Conservation (phyloP, 164 flowering plant genomes). For the Platanus orientalis region DNA sequence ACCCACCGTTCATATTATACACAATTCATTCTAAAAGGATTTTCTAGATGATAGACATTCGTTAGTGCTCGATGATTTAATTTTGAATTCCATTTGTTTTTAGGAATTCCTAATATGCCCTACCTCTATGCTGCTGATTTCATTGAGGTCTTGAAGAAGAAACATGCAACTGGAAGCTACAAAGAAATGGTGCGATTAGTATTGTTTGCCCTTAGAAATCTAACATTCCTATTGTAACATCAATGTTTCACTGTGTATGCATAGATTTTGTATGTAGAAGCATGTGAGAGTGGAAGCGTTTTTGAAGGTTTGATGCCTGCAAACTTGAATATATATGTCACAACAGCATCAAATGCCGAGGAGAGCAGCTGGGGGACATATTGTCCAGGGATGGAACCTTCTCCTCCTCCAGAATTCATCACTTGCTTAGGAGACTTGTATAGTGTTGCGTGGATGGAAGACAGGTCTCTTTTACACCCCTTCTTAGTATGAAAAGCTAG, state of each 20-base stretch:
- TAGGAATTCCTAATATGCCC: conserved; percentile 86
- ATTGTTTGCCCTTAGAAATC: background rate
- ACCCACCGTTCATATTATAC: no score
- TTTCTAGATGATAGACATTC: background rate
- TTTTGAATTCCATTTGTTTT: conserved; percentile 4
- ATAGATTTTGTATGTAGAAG: conserved; percentile 75
- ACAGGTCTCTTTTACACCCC: conserved; percentile 34
- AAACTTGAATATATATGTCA: conserved; percentile 55
- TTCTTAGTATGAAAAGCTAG: background rate
- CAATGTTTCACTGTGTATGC: background rate
- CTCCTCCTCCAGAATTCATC: conserved; percentile 39
- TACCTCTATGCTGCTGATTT: conserved; percentile 70
- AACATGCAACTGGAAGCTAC: conserved; percentile 61
- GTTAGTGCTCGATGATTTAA: background rate
- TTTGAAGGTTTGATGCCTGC: conserved; percentile 71
- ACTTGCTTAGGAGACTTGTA: conserved; percentile 73
- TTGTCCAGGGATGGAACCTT: conserved; percentile 48
- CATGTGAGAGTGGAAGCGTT: conserved; percentile 81
- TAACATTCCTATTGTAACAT: no score
- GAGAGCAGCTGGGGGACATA: conserved; percentile 71
- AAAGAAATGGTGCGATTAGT: conserved; percentile 66
- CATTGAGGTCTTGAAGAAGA: conserved; percentile 76
- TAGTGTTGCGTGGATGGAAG: conserved; percentile 83
- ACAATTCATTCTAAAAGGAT: no score
- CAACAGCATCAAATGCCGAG: conserved; percentile 67